Evolutionary conservation across 164 flowering plant species (phyloP).

Genomic region (Buxus sempervirens): DNA sequence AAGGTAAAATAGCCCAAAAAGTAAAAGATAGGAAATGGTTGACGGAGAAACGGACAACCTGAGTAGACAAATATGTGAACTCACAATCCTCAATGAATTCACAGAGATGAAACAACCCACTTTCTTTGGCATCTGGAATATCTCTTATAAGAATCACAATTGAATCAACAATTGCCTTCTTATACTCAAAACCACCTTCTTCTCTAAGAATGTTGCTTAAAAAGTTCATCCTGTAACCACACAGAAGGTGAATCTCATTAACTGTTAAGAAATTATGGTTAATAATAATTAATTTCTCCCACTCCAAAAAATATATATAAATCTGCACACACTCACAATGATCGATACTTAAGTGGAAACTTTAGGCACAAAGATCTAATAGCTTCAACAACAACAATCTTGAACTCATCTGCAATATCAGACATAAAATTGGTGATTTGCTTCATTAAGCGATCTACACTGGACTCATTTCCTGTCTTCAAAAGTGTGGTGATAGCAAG

Average conservation of each 20-base stretch:
- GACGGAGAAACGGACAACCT: conserved; percentile 34
- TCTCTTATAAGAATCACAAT: conserved; percentile 77
- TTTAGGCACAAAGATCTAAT: conserved; percentile 91
- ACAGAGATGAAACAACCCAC: conserved; percentile 74
- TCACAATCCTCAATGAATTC: conserved; percentile 87
- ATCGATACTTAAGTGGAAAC: conserved; percentile 89
- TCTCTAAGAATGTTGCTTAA: conserved; percentile 94
- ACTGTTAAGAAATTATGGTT: neutral
- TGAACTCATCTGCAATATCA: conserved; percentile 98
- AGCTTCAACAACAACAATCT: conserved; percentile 98
- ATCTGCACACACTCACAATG: conserved; percentile 59
- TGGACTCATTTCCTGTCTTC: conserved; percentile 97
- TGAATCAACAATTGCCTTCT: conserved; percentile 95
- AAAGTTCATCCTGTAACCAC: conserved; percentile 80
- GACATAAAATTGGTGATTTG: conserved; percentile 99
- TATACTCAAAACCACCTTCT: conserved; percentile 99
- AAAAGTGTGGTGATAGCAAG: conserved; percentile 79
- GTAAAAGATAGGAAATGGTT: neutral
- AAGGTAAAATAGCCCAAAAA: conserved; percentile 5
- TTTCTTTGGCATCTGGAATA: conserved; percentile 81
- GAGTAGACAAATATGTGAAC: conserved; percentile 76
- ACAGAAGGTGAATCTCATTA: conserved; percentile 4
- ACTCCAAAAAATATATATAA: neutral
- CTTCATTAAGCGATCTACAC: conserved; percentile 97
- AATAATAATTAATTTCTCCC: neutral